Base-by-base conservation (phyloP, 176 grass and related monocot species). In the Lolium multiflorum region DNA sequence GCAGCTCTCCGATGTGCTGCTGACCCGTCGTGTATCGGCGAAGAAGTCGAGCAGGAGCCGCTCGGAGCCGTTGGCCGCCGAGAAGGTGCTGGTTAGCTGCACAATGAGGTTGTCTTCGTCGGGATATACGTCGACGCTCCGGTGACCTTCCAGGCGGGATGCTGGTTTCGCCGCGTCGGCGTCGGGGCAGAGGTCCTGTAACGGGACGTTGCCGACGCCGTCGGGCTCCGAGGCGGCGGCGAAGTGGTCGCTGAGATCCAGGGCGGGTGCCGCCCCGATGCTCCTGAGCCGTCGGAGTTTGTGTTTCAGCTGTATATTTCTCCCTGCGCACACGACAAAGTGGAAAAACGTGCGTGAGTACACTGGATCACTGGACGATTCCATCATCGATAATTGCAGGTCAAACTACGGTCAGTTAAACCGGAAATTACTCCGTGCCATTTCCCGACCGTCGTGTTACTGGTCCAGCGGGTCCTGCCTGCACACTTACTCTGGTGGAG, bases 11-110 rank as follows among this genome's bases (percentile, higher is more conserved):
- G 0, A 5, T 4, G 39, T 22, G 21, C 21, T 60, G 11, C 9
- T 20, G 1, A 43, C 8, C 66, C 59, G 20, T 7, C 60, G 7
- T 11, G 61, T 67, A 71, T 99, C 91, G 9, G 71, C 74, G 35
- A 93, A 95, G 74, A 92, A 96, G 65, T 99, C 97, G 49, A 94
- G 18, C 5, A 99, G 80, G 24, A 99, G 92, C 31, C 89, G 87
- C 66, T 93, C 60, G 7, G 87, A 60, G 76, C 14, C 81, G 43
- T 17, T 79, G 9, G 37, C 86, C 68, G 11, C 22, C 4, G 31
- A 8, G 7, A 75, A 51, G 37, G 11, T 16, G 21, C 67, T 49
- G 49, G 17, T 41, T 10, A 92, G 84, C 11, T 82, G 77, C 24
- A 3, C 37, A 18, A 13, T 6, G 11, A 22, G n/a, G 20, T 25